phyloP scores from a whole-genome alignment of 2,329 filamentous ascomycete species.

The Dothistroma septosporum region DNA sequence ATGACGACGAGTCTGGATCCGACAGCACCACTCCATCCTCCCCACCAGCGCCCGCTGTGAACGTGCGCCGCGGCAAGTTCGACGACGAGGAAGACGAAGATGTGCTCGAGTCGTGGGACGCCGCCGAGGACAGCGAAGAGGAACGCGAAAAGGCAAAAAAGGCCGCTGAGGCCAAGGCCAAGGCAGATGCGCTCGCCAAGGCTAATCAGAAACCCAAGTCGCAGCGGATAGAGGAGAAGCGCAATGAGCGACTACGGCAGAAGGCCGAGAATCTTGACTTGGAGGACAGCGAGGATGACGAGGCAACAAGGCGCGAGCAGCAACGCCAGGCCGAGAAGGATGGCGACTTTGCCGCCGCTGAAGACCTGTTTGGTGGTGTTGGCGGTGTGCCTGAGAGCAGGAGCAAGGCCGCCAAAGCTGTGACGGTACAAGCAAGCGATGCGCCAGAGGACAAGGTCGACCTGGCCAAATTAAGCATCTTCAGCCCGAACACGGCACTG shows the following conservation, averaged over 20 bases:
- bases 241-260: conserved; percentile 55
- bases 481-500: conserved; percentile 82
- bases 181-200: conserved; percentile 81
- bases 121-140: conserved; percentile 91
- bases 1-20: conserved; percentile 51
- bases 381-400: conserved; percentile 68
- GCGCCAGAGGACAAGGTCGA: conserved; percentile 79
- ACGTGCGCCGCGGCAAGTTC: conserved; percentile 62
- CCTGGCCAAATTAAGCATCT: conserved; percentile 72
- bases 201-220: conserved; percentile 87
- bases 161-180: conserved; percentile 78
- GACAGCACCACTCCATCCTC: conserved; percentile 48
- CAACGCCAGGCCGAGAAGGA: conserved; percentile 79
- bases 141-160: conserved; percentile 94
- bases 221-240: conserved; percentile 77
- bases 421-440: conserved; percentile 63
- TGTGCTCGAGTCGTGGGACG: conserved; percentile 96
- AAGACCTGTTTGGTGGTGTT: conserved; percentile 81
- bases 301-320: conserved; percentile 67
- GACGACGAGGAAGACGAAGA: conserved; percentile 87
- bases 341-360: conserved; percentile 80
- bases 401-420: conserved; percentile 55
- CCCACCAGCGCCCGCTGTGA: conserved; percentile 43
- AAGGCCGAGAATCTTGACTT: conserved; percentile 55
- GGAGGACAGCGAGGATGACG: conserved; percentile 63